Conservation (phyloP, 805 yeast species). For the Lipomyces chichibuensis region DNA sequence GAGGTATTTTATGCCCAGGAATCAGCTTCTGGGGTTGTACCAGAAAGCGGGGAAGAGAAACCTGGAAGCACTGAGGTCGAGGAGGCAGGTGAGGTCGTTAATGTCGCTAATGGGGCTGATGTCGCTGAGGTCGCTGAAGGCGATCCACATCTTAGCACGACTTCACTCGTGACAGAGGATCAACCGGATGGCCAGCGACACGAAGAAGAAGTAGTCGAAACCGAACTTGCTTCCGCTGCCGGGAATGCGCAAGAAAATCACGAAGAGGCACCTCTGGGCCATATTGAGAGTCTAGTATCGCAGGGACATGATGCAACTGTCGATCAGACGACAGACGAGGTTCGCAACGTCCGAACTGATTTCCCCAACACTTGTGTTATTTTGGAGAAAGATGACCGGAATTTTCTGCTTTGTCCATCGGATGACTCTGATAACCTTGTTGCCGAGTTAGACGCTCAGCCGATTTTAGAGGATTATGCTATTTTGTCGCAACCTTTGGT, state of each 20-base stretch:
- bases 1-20: not conserved
- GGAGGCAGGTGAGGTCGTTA: not conserved
- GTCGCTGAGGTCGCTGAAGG: not conserved
- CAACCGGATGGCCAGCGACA: not conserved
- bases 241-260: not conserved
- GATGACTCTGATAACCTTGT: conserved; percentile 10
- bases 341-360: conserved; percentile 1
- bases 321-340: not conserved
- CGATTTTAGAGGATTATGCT: conserved; percentile 11
- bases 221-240: not conserved
- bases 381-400: conserved; percentile 3
- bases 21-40: not conserved
- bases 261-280: not conserved
- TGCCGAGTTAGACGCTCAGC: not conserved
- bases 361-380: conserved; percentile 24
- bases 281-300: not conserved
- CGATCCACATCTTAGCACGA: not conserved
- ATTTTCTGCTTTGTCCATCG: conserved; percentile 22
- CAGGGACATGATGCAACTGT: not conserved
- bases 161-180: not conserved
- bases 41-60: not conserved
- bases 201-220: not conserved
- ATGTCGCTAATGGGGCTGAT: not conserved
- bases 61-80: not conserved
- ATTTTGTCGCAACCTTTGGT: conserved; percentile 21